These are phyloP conservation scores for Chaetoceros tenuissimus DNA, from an alignment of 108 stramenopile genomes.

Conservation along the genomic window DNA sequence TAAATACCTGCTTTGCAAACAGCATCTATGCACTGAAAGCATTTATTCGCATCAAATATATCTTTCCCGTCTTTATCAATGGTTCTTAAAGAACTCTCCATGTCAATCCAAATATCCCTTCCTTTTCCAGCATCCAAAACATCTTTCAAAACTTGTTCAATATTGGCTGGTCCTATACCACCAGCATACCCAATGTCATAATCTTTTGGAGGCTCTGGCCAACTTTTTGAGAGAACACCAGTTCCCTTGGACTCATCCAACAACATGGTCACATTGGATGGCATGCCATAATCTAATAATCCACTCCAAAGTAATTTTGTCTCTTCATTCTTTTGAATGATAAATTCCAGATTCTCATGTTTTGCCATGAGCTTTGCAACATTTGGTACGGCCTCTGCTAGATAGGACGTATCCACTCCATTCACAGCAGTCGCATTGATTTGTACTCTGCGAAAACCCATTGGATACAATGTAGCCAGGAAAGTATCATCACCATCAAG, in stretches of 20 bases:
- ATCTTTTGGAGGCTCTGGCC: constrained; percentile 32
- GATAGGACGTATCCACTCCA: constrained; percentile 69
- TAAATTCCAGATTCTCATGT: constrained; percentile 75
- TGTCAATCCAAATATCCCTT: constrained; percentile 75
- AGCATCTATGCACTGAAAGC: constrained; percentile 51
- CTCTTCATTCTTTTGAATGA: constrained; percentile 88
- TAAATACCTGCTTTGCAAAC: constrained; percentile 39
- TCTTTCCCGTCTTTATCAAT: constrained; percentile 42
- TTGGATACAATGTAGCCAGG: constrained; percentile 28
- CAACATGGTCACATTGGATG: constrained; percentile 63
- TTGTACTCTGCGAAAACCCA: constrained; percentile 86
- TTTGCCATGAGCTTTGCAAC: constrained; percentile 26
- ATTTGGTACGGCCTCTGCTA: constrained; percentile 36
- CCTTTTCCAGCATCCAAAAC: constrained; percentile 28
- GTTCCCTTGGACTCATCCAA: constrained; percentile 84
- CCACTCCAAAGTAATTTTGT: constrained; percentile 77
- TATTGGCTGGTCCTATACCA: constrained; percentile 82
- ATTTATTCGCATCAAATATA: constrained; percentile 73
- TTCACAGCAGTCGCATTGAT: constrained; percentile 94
- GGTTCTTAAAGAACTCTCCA: constrained; percentile 80
- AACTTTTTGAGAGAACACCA: constrained; percentile 38
- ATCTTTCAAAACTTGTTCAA: constrained; percentile 40
- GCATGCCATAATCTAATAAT: constrained; percentile 28
- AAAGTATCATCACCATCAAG: constrained; percentile 60
- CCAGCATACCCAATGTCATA: constrained; percentile 73